Evolutionary conservation across 2,329 filamentous ascomycete species (phyloP).

Genomic region (Fusarium sp.): DNA sequence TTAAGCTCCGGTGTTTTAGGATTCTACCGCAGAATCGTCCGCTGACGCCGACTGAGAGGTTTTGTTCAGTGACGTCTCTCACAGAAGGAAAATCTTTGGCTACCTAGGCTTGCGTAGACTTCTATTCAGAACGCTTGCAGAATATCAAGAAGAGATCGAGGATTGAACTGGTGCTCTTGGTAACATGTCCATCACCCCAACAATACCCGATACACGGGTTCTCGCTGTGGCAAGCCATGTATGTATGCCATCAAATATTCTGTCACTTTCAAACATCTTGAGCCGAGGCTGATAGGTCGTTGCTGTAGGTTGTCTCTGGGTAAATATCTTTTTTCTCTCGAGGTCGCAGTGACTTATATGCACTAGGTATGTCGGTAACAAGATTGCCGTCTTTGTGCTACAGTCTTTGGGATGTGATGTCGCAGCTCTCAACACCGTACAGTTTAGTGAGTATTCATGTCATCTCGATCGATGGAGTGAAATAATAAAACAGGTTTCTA

Average conservation of each 20-base stretch:
- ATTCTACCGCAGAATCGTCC: background rate
- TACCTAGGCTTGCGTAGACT: background rate
- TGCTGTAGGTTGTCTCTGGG: slow-evolving; percentile 44
- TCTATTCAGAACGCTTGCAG: background rate
- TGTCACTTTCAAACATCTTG: background rate
- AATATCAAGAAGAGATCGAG: background rate
- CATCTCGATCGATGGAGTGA: background rate
- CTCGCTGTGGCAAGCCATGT: slow-evolving; percentile 96
- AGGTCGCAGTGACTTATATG: slow-evolving; percentile 1
- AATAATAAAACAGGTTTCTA: background rate
- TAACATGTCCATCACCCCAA: slow-evolving; percentile 38
- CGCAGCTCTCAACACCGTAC: slow-evolving; percentile 92
- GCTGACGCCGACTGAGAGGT: slow-evolving; percentile 15
- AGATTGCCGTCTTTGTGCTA: slow-evolving; percentile 94
- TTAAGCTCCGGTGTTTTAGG: background rate
- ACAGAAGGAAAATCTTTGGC: background rate
- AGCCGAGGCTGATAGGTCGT: slow-evolving; percentile 16
- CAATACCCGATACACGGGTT: slow-evolving; percentile 71
- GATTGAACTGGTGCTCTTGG: background rate
- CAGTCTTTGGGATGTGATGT: slow-evolving; percentile 95
- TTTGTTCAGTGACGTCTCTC: slow-evolving; percentile 27
- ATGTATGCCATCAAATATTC: slow-evolving; percentile 66
- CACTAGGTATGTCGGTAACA: slow-evolving; percentile 92
- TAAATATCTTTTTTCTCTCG: slow-evolving; percentile 8
- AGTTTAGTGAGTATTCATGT: slow-evolving; percentile 79